These are phyloP conservation scores for Silene noctiflora DNA, from an alignment of 179 eudicot genomes.

Conservation along the genomic window DNA sequence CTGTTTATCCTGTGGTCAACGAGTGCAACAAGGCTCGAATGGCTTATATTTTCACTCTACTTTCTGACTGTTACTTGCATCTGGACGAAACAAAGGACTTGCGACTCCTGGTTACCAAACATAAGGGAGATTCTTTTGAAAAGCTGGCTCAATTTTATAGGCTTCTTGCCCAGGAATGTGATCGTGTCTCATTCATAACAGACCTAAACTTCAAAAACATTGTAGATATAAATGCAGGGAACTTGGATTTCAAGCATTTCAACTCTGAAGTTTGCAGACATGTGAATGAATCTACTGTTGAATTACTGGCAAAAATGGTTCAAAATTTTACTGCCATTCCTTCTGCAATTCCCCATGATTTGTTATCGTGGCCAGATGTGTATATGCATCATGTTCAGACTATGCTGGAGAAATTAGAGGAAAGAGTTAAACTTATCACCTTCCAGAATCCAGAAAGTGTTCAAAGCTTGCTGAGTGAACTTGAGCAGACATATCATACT, in stretches of 20 bases:
- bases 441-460: constrained; percentile 51
- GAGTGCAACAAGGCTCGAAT: constrained; percentile 75
- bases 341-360: constrained; percentile 39
- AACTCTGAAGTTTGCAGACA: constrained; percentile 63
- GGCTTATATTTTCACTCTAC: constrained; percentile 60
- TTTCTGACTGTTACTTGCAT: constrained; percentile 72
- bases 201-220: constrained; percentile 84
- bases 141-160: constrained; percentile 48
- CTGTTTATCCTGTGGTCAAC: constrained; percentile 66
- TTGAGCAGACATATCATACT: constrained; percentile 66
- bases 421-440: constrained; percentile 34
- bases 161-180: constrained; percentile 69
- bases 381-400: constrained; percentile 54
- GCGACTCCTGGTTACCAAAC: constrained; percentile 21
- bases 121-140: constrained; percentile 26
- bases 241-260: constrained; percentile 50
- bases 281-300: constrained; percentile 67
- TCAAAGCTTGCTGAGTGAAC: constrained; percentile 50
- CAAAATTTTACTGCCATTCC: constrained; percentile 35
- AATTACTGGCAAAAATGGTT: constrained; percentile 80
- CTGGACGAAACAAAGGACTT: constrained; percentile 38
- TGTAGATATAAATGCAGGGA: constrained; percentile 48
- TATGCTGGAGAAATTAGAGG: constrained; percentile 48
- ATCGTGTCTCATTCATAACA: constrained; percentile 59
- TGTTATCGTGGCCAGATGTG: constrained; percentile 66